phyloP scores from a whole-genome alignment of 805 yeast species.

The Ogataea ramenticola region DNA sequence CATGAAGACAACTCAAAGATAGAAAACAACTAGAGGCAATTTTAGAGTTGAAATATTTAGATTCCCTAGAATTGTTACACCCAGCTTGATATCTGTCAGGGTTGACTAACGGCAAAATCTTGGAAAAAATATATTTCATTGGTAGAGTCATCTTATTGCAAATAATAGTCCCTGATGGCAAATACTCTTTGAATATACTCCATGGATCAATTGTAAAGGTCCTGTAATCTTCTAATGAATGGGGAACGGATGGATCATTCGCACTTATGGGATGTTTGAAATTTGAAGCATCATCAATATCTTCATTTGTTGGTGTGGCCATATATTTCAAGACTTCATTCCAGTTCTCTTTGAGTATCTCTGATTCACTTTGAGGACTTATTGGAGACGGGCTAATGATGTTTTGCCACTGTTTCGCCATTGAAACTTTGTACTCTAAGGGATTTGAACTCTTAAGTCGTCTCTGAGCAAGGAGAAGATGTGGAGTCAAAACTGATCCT shows the following conservation, averaged over 20 bases:
- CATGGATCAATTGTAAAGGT: conserved; percentile 2
- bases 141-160: conserved; percentile 4
- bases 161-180: conserved; percentile 1
- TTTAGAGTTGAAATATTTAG: conserved; percentile 40
- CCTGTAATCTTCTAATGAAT: background rate
- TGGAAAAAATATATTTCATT: conserved; percentile 28
- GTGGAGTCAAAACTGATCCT: conserved; percentile 11
- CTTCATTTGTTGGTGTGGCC: background rate
- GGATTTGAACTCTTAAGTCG: background rate
- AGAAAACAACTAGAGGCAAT: conserved; percentile 43
- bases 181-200: conserved; percentile 3
- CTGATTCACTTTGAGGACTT: background rate
- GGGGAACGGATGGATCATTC: too few relatives aligned
- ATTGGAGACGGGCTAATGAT: background rate
- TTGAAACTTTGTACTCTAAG: conserved; percentile 2
- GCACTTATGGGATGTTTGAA: background rate
- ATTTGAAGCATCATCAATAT: background rate
- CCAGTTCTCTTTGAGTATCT: conserved; percentile 1
- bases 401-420: conserved; percentile 1
- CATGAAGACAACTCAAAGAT: conserved; percentile 41
- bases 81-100: conserved; percentile 38
- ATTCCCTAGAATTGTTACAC: conserved; percentile 34
- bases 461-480: conserved; percentile 10
- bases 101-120: conserved; percentile 32
- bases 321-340: background rate